Evolutionary conservation across 257 asterid genomes (phyloP).

Genomic region (Solanum habrochaites): DNA sequence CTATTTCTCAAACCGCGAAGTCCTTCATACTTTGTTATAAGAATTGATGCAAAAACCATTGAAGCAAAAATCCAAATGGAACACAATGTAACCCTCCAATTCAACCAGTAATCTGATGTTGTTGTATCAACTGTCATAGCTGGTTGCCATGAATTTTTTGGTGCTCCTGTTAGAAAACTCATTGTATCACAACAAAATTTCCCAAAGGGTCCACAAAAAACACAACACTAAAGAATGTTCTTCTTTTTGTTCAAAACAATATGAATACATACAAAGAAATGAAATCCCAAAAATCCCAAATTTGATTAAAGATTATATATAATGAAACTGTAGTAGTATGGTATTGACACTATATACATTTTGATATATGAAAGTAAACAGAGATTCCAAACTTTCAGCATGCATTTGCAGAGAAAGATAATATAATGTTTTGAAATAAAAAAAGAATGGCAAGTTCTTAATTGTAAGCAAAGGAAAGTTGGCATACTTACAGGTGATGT

Average conservation of each 20-base stretch:
- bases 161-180: slow-evolving; percentile 75
- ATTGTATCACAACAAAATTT: slow-evolving; percentile 13
- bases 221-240: not conserved
- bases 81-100: slow-evolving; percentile 78
- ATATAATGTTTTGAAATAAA: not conserved
- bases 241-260: not conserved
- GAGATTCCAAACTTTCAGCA: slow-evolving; percentile 50
- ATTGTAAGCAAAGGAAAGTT: slow-evolving; percentile 83
- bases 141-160: slow-evolving; percentile 76
- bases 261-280: slow-evolving; percentile 1
- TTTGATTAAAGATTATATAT: slow-evolving; percentile 3
- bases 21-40: slow-evolving; percentile 57
- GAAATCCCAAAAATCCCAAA: not conserved
- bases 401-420: slow-evolving; percentile 18
- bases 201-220: not conserved
- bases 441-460: slow-evolving; percentile 25
- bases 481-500: slow-evolving; percentile 40
- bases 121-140: slow-evolving; percentile 67
- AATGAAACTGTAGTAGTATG: slow-evolving; percentile 1
- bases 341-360: not conserved
- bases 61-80: slow-evolving; percentile 55
- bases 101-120: slow-evolving; percentile 68
- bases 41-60: slow-evolving; percentile 54
- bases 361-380: slow-evolving; percentile 19
- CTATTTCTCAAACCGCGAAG: slow-evolving; percentile 15